Evolutionary conservation across 768 basidiomycete genomes (phyloP), one percentile per base, ranked within the genome.

Genomic region (Kwoniella europaea): DNA sequence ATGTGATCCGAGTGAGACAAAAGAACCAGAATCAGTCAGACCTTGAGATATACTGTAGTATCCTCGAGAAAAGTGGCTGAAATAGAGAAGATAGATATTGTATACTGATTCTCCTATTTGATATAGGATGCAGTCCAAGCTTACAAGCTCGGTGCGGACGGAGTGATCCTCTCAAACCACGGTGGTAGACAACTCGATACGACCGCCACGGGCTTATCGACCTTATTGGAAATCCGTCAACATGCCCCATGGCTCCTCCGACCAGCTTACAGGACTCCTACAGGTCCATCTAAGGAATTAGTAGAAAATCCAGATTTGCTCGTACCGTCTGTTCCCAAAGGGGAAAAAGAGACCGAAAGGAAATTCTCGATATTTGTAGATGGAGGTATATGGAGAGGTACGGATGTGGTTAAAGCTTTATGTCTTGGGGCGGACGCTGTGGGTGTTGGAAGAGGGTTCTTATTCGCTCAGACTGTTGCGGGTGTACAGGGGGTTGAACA

Each of bases 111-210:
- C 43, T 16, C 10, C n/a, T 2, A n/a, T 43, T 27, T 13, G 3
- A 57, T 6, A 18, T 43, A 87, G 89, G 95, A 97, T 84, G 94
- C 92, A 2, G 88, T 94, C 52, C 87, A 94, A 56, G 94, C 94
- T 16, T 89, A 88, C 20, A 89, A 95, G 71, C 88, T 90, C 42
- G 93, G 94, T 13, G 91, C 92, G 18, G 90, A 93, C 66, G 96
- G 91, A 3, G 93, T 98, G 71, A 83, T 98, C 16, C 78, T 83
- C 52, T 76, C 81, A 1, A 81, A 81, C 54, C 79, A 81, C 58
- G 96, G 96, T 65, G 95, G 92, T 46, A 82, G 87, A 66, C 84
- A 79, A 68, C 76, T 80, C 61, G 78, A 81, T 61, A 74, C 75
- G 77, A 76, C 65, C 22, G 55, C 69, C 22, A 76, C 79, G 43